A percentile compares a stretch with the other conserved stretches of the same genome.
phyloP scores from a whole-genome alignment of 163 green algal species.

The Trebouxia gelatinosa region DNA sequence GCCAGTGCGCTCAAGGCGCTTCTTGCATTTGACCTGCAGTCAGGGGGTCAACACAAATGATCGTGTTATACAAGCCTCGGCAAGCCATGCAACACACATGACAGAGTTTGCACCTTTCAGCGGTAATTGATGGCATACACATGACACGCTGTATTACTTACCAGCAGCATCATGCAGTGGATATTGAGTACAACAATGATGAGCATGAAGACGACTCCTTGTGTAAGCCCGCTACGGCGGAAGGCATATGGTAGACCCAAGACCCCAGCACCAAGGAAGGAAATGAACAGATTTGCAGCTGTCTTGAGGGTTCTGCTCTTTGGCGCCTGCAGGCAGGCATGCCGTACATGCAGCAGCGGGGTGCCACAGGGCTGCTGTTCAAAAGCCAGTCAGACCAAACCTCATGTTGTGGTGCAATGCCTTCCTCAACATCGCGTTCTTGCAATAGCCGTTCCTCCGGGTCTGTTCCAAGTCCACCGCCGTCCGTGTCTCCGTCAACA shows the following conservation, averaged over 20 bases:
- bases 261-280: slow-evolving; percentile 55
- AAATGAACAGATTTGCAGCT: slow-evolving; percentile 54
- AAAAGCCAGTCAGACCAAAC: background rate
- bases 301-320: background rate
- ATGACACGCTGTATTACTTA: too few species aligned
- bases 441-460: background rate
- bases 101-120: too few species aligned
- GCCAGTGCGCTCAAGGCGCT: background rate
- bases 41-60: too few species aligned
- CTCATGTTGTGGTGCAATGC: background rate
- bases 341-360: too few species aligned
- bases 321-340: background rate
- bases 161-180: slow-evolving; percentile 52
- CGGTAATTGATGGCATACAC: too few species aligned
- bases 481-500: too few species aligned
- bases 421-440: slow-evolving; percentile 16
- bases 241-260: slow-evolving; percentile 58
- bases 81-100: too few species aligned
- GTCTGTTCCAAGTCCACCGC: too few species aligned
- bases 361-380: background rate
- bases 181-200: slow-evolving; percentile 31
- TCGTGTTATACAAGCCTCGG: too few species aligned
- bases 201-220: slow-evolving; percentile 35
- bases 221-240: slow-evolving; percentile 35
- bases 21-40: slow-evolving; percentile 31